Conservation (phyloP, 2,329 filamentous ascomycete species). For the Colletotrichum graminicola region DNA sequence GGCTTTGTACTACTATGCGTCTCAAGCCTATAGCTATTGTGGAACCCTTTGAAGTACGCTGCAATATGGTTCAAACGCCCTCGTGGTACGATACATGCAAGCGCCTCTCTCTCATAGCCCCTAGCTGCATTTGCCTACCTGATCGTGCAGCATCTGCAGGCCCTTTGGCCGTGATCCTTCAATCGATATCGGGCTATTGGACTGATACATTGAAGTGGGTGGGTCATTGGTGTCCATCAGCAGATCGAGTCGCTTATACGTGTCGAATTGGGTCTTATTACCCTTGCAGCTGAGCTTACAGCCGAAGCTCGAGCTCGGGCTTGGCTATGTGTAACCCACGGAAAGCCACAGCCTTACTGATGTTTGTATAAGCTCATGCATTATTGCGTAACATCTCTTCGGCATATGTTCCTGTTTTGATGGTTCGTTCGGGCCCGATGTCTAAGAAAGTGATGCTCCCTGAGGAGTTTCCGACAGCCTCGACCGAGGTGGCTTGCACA, state of each 20-base stretch:
- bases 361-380: neutral
- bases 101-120: neutral
- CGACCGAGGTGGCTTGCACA: neutral
- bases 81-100: neutral
- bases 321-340: conserved; percentile 16
- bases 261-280: neutral
- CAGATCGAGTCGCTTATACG: neutral
- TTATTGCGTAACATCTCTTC: conserved; percentile 12
- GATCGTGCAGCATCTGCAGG: neutral
- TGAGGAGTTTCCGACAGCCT: neutral
- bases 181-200: neutral
- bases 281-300: neutral
- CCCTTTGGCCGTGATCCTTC: neutral
- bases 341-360: conserved; percentile 12
- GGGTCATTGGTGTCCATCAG: neutral
- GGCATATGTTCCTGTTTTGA: conserved; percentile 8
- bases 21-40: neutral
- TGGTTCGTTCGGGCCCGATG: neutral
- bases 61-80: neutral
- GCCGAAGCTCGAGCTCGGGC: neutral
- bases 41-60: neutral
- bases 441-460: neutral
- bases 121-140: neutral
- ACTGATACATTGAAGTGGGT: neutral
- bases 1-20: neutral